phyloP scores from a whole-genome alignment of 139 green algal species.

The Chlamydomonas incerta region DNA sequence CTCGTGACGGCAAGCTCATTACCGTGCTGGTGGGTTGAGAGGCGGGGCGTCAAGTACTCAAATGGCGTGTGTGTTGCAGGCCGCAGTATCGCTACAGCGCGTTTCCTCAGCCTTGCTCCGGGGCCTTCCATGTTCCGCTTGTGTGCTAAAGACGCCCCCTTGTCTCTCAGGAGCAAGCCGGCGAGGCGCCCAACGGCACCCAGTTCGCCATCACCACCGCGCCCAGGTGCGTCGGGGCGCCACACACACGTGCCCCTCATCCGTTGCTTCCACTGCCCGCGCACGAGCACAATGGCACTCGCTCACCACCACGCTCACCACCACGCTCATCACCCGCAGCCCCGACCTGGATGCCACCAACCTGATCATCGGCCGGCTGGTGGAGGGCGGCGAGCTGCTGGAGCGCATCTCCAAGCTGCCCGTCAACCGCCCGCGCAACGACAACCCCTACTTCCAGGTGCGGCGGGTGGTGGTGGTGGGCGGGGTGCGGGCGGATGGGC shows the following conservation, averaged over 20 bases:
- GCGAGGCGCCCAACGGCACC: constrained; percentile 61
- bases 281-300: no score
- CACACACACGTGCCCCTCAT: background rate
- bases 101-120: no score
- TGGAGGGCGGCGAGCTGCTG: constrained; percentile 39
- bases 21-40: constrained; percentile 40
- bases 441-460: constrained; percentile 60
- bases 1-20: constrained; percentile 57
- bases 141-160: no score
- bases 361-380: constrained; percentile 56
- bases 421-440: constrained; percentile 48
- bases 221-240: background rate
- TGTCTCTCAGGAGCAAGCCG: constrained; percentile 31
- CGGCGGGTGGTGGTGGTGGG: background rate
- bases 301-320: no score
- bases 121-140: no score
- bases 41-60: no score
- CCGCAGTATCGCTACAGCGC: no score
- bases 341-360: constrained; percentile 61
- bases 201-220: constrained; percentile 40
- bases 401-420: constrained; percentile 43
- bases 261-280: no score
- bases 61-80: no score
- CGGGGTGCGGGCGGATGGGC: no score
- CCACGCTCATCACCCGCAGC: background rate